A percentile compares a stretch with the other conserved stretches of the same genome.
Conservation (phyloP, 228 moss, liverwort and hornwort genomes). For the Sphagnum magellanicum region DNA sequence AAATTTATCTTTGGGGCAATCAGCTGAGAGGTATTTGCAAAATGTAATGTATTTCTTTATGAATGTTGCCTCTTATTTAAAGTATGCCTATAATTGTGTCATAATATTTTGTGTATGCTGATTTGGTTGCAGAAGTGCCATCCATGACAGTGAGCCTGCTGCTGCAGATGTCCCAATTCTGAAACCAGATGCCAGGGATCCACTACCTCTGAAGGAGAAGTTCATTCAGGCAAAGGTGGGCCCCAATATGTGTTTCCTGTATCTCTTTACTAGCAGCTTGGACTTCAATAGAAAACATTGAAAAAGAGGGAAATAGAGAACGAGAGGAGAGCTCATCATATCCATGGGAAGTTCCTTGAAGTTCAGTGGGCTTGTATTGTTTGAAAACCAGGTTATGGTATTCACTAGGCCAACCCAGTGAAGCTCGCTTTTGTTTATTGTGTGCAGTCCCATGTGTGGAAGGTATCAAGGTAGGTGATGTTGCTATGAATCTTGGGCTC, state of each 20-base stretch:
- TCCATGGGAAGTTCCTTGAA: too few relatives aligned
- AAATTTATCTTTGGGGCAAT: constrained; percentile 22
- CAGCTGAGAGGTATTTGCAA: constrained; percentile 6
- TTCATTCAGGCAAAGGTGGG: constrained; percentile 76
- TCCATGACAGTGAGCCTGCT: constrained; percentile 27
- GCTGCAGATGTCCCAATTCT: constrained; percentile 23
- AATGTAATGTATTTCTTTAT: not conserved
- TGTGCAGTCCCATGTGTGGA: too few relatives aligned
- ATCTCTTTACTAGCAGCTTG: not conserved
- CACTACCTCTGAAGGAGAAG: constrained; percentile 74
- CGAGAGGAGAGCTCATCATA: too few relatives aligned
- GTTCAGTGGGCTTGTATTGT: too few relatives aligned
- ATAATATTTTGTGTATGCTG: constrained; percentile 10
- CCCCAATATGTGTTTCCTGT: not conserved
- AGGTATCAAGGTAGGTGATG: too few relatives aligned
- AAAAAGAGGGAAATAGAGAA: too few relatives aligned
- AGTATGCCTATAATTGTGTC: not conserved
- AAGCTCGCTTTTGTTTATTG: too few relatives aligned
- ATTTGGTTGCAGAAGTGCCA: constrained; percentile 34
- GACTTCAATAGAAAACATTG: too few relatives aligned
- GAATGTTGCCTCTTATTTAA: not conserved
- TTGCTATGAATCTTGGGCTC: too few relatives aligned
- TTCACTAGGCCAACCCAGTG: too few relatives aligned
- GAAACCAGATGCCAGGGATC: constrained; percentile 77
- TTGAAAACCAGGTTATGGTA: too few relatives aligned